A percentile compares a stretch with the other conserved stretches of the same genome.
These are phyloP conservation scores for Fomitiporia mediterranea DNA, from an alignment of 1,284 basidiomycete species.

Conservation along the genomic window DNA sequence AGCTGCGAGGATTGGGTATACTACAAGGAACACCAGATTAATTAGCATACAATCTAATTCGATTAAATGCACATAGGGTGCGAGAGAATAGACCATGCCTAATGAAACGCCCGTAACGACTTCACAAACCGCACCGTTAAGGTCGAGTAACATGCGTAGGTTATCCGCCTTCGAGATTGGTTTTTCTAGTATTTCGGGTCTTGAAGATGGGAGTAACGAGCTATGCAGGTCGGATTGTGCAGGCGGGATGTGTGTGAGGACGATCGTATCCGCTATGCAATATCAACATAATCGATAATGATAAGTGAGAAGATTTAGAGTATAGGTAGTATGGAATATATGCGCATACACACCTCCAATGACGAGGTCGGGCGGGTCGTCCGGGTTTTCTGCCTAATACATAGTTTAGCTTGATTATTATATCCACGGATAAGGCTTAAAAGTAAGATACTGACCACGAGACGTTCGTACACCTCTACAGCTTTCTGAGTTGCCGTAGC, in stretches of 20 bases:
- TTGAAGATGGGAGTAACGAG: constrained; percentile 39
- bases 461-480: constrained; percentile 85
- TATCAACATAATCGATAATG: not conserved
- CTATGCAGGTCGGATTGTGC: constrained; percentile 48
- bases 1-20: constrained; percentile 77
- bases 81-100: constrained; percentile 34
- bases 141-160: constrained; percentile 79
- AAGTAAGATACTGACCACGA: constrained; percentile 57
- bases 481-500: constrained; percentile 92
- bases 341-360: constrained; percentile 64
- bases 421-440: not conserved
- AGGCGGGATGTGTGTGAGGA: constrained; percentile 72
- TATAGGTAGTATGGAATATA: not conserved
- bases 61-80: not conserved
- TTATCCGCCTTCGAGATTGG: constrained; percentile 80
- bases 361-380: constrained; percentile 89
- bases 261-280: constrained; percentile 80
- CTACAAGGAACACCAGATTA: constrained; percentile 32
- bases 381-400: constrained; percentile 55
- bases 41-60: not conserved
- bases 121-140: constrained; percentile 83
- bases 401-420: not conserved
- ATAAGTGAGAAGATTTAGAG: not conserved
- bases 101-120: constrained; percentile 88
- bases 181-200: constrained; percentile 85